Conservation (phyloP, 805 yeast genomes). For the Tetrapisispora pingtungensis region DNA sequence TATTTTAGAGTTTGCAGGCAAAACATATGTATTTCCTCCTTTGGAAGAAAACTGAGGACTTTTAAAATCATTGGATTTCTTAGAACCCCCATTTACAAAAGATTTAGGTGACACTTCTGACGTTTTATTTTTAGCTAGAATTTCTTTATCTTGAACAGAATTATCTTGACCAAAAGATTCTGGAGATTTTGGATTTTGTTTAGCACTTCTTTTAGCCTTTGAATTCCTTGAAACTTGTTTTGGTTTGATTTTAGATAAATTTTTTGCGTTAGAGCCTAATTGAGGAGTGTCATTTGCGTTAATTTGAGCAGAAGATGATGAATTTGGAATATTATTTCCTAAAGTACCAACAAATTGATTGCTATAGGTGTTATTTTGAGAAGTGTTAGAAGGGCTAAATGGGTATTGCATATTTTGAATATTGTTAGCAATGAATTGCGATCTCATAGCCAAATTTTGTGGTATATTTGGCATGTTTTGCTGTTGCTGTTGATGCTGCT, state of each 20-base stretch:
- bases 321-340: not conserved
- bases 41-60: not conserved
- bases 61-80: not conserved
- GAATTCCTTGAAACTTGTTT: not conserved
- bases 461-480: constrained; percentile 1
- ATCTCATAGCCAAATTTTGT: constrained; percentile 1
- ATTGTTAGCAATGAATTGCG: not conserved
- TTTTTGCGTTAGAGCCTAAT: not conserved
- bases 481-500: constrained; percentile 4
- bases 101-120: not conserved
- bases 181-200: constrained; percentile 2
- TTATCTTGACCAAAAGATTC: not conserved
- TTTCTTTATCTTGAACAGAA: not conserved
- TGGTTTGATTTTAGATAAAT: not conserved
- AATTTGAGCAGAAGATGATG: not conserved
- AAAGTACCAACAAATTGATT: not conserved
- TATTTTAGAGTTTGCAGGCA: not conserved
- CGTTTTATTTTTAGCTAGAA: not conserved
- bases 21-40: not conserved
- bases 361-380: not conserved
- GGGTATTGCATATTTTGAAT: constrained; percentile 6
- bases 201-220: not conserved
- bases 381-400: not conserved
- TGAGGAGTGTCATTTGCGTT: not conserved
- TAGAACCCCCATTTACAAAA: not conserved